Conservation (phyloP, 805 yeast genomes). For the Monosporozyma yasuniensis region DNA sequence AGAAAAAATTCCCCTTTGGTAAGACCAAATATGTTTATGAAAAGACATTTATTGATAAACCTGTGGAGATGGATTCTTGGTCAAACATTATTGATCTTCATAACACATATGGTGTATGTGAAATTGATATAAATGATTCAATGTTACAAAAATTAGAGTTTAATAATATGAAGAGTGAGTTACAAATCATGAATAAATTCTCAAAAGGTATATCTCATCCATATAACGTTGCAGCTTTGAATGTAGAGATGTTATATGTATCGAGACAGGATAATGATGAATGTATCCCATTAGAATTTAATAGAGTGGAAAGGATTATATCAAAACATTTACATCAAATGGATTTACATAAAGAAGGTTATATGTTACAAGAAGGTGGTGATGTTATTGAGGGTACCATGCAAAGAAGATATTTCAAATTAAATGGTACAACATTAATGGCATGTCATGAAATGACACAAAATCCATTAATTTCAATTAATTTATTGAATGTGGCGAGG, state of each 20-base stretch:
- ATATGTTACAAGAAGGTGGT: slow-evolving; percentile 82
- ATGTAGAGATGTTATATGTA: slow-evolving; percentile 57
- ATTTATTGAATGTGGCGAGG: slow-evolving; percentile 54
- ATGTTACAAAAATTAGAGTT: slow-evolving; percentile 12
- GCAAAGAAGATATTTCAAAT: slow-evolving; percentile 61
- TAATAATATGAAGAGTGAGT: slow-evolving; percentile 3
- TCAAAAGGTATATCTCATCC: slow-evolving; percentile 35
- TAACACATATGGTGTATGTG: slow-evolving; percentile 81
- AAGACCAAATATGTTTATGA: slow-evolving; percentile 32
- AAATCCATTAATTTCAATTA: slow-evolving; percentile 66
- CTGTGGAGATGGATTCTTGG: slow-evolving; percentile 48
- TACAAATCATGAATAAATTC: slow-evolving; percentile 62
- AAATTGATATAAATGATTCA: slow-evolving; percentile 35
- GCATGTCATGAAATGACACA: slow-evolving; percentile 66
- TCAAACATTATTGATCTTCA: slow-evolving; percentile 58
- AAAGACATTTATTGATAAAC: slow-evolving; percentile 41
- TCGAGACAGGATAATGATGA: slow-evolving; percentile 57
- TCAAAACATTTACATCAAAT: slow-evolving; percentile 31
- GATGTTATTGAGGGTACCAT: slow-evolving; percentile 46
- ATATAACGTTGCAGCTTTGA: slow-evolving; percentile 53
- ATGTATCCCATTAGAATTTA: slow-evolving; percentile 58
- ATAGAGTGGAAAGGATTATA: slow-evolving; percentile 38
- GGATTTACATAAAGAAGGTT: slow-evolving; percentile 47
- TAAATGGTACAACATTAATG: slow-evolving; percentile 58
- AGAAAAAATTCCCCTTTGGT: slow-evolving; percentile 23